Conservation (phyloP, 192 early-diverging fungal genomes). For the Coemansia sp. region DNA sequence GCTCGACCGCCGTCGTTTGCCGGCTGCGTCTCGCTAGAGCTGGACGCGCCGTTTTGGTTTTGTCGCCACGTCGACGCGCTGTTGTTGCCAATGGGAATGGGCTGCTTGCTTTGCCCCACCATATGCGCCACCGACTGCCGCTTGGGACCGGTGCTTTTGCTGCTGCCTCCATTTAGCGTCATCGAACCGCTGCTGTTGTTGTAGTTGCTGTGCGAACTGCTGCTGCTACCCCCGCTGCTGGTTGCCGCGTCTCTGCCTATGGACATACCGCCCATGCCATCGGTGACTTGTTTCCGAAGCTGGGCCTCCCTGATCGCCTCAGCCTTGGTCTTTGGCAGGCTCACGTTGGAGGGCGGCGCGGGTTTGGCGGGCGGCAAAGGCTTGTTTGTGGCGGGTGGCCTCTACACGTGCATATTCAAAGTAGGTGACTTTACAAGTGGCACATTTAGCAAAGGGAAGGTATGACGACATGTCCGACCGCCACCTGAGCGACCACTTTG, state of each 20-base stretch:
- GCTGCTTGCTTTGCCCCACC: slow-evolving; percentile 30
- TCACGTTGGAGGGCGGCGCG: slow-evolving; percentile 41
- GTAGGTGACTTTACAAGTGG: neutral
- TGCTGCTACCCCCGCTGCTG: slow-evolving; percentile 17
- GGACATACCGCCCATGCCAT: slow-evolving; percentile 50
- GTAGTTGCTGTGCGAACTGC: slow-evolving; percentile 14
- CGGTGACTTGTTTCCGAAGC: slow-evolving; percentile 47
- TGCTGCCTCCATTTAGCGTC: slow-evolving; percentile 4
- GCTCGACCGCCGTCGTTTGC: slow-evolving; percentile 24
- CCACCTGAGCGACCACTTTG: slow-evolving; percentile 4
- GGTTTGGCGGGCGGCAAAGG: slow-evolving; percentile 49
- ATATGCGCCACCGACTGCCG: slow-evolving; percentile 33
- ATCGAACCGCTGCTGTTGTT: slow-evolving; percentile 10
- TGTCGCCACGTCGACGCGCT: slow-evolving; percentile 18
- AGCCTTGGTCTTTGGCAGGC: slow-evolving; percentile 43
- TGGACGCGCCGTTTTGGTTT: slow-evolving; percentile 35
- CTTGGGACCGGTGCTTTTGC: slow-evolving; percentile 9
- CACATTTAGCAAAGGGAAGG: slow-evolving; percentile 1
- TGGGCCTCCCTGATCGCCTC: slow-evolving; percentile 54
- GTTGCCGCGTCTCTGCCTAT: slow-evolving; percentile 20
- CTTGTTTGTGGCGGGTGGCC: slow-evolving; percentile 29
- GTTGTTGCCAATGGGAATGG: slow-evolving; percentile 21
- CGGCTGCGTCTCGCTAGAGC: slow-evolving; percentile 9
- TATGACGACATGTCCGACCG: neutral
- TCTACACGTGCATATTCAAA: slow-evolving; percentile 1